Percentiles rank a stretch among this genome's conserved stretches.
These are phyloP conservation scores for Fonsecaea nubica DNA, from an alignment of 2,329 filamentous ascomycete genomes.

Conservation along the genomic window DNA sequence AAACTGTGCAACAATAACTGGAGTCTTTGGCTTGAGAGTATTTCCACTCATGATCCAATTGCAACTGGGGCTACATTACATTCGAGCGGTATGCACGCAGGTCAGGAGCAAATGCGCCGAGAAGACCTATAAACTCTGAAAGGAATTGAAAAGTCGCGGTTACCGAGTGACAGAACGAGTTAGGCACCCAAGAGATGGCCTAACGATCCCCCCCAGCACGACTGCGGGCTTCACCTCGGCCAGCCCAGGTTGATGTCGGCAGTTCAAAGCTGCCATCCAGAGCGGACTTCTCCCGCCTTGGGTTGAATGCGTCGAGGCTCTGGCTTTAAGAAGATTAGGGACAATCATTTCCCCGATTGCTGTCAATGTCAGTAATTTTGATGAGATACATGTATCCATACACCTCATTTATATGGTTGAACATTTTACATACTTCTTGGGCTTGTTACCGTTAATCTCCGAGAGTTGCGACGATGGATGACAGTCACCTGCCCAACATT, in stretches of 20 bases:
- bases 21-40: not conserved
- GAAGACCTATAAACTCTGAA: too few relatives aligned
- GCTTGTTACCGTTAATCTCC: not conserved
- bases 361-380: not conserved
- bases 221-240: too few relatives aligned
- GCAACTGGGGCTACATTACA: not conserved
- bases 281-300: too few relatives aligned
- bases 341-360: not conserved
- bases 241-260: too few relatives aligned
- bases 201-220: not conserved
- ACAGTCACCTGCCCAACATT: not conserved
- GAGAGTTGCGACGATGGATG: not conserved
- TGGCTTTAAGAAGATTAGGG: too few relatives aligned
- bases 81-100: not conserved
- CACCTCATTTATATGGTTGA: not conserved
- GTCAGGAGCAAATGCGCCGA: not conserved
- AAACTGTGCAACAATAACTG: not conserved
- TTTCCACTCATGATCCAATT: too few relatives aligned
- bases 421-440: not conserved
- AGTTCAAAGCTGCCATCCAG: too few relatives aligned
- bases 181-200: not conserved
- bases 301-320: not conserved
- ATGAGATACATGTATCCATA: not conserved
- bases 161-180: constrained; percentile 20
- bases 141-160: constrained; percentile 13